Conservation (phyloP, 2,329 filamentous ascomycete genomes). For the Colletotrichum chlorophyti region DNA sequence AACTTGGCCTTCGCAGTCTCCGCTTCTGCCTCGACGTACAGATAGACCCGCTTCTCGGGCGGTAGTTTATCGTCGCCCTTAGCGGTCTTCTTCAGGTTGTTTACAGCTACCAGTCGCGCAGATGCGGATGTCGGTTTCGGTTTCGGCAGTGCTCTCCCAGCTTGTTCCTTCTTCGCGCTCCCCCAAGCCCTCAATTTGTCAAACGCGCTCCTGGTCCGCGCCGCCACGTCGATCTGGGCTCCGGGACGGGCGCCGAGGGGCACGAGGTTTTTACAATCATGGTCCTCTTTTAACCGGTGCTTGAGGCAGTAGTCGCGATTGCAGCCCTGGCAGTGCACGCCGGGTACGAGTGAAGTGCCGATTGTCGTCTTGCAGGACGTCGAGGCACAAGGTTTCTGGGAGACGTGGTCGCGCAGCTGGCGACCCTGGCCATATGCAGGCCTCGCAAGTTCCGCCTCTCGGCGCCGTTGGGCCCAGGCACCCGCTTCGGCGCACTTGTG, state of each 20-base stretch:
- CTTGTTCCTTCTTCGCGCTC: conserved; percentile 71
- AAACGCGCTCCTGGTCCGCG: conserved; percentile 77
- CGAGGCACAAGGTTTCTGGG: conserved; percentile 73
- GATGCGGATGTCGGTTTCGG: conserved; percentile 69
- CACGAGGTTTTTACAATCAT: conserved; percentile 81
- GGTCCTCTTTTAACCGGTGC: conserved; percentile 79
- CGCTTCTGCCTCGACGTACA: conserved; percentile 89
- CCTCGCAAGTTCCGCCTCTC: conserved; percentile 59
- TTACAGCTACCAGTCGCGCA: conserved; percentile 72
- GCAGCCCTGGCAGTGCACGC: conserved; percentile 75
- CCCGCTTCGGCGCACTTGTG: conserved; percentile 72
- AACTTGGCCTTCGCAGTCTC: conserved; percentile 85
- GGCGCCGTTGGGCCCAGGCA: conserved; percentile 66
- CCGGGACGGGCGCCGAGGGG: conserved; percentile 58
- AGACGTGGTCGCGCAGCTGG: conserved; percentile 59
- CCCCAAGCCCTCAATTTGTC: conserved; percentile 83
- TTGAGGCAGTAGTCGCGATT: conserved; percentile 79
- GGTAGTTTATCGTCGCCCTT: conserved; percentile 89
- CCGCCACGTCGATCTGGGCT: conserved; percentile 56
- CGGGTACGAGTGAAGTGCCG: conserved; percentile 71
- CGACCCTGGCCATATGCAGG: conserved; percentile 62
- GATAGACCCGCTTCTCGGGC: conserved; percentile 84
- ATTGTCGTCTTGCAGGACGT: conserved; percentile 73
- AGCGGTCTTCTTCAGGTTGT: conserved; percentile 82
- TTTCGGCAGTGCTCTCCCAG: conserved; percentile 65